These are phyloP conservation scores for Colletotrichum sp. DNA, from an alignment of 2,329 filamentous ascomycete genomes.

Conservation along the genomic window DNA sequence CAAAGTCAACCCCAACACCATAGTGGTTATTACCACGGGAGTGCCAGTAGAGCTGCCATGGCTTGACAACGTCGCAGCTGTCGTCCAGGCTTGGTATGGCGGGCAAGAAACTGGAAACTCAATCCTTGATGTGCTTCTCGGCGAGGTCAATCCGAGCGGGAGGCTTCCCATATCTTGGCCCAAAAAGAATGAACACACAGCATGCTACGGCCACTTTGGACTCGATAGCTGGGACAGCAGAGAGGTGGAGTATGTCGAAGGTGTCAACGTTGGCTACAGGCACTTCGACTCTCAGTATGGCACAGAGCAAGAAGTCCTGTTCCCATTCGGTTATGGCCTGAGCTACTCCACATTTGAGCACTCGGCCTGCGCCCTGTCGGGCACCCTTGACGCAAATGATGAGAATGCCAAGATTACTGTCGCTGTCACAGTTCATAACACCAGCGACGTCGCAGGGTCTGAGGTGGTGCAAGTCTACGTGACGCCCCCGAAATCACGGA, in stretches of 20 bases:
- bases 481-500: not conserved
- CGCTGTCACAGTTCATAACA: not conserved
- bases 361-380: not conserved
- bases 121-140: slow-evolving; percentile 69
- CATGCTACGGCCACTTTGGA: not conserved
- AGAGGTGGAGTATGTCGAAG: slow-evolving; percentile 66
- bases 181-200: slow-evolving; percentile 39
- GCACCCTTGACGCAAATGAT: not conserved
- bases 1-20: slow-evolving; percentile 61
- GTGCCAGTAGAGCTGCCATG: slow-evolving; percentile 64
- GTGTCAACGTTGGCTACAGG: slow-evolving; percentile 71
- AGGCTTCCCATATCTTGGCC: slow-evolving; percentile 50
- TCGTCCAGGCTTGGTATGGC: slow-evolving; percentile 80
- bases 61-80: slow-evolving; percentile 56
- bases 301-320: slow-evolving; percentile 56
- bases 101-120: slow-evolving; percentile 73
- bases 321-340: slow-evolving; percentile 70
- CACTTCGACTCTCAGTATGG: slow-evolving; percentile 63
- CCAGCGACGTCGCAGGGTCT: not conserved
- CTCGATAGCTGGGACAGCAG: slow-evolving; percentile 54
- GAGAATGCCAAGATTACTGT: not conserved
- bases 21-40: slow-evolving; percentile 67
- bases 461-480: not conserved
- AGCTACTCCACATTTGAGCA: slow-evolving; percentile 52
- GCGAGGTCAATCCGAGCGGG: slow-evolving; percentile 58